Conservation (phyloP, 2,329 filamentous ascomycete species). For the Fusarium mundagurra region DNA sequence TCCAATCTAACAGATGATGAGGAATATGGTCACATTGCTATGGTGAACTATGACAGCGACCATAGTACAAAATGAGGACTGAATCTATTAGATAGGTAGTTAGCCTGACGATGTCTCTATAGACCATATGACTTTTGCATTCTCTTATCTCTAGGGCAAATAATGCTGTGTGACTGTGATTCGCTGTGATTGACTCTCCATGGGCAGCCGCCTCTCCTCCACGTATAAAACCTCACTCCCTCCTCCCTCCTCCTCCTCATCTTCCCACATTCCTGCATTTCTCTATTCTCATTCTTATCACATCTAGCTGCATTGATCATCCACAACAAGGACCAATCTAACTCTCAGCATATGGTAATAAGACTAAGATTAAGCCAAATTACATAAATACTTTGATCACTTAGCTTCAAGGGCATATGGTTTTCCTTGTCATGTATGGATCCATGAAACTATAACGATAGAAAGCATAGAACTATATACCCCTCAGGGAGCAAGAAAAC, state of each 20-base stretch:
- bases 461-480: background rate
- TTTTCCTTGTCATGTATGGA: background rate
- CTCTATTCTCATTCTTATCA: background rate
- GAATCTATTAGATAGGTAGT: background rate
- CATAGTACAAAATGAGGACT: conserved; percentile 12
- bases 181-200: background rate
- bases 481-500: background rate
- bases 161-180: background rate
- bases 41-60: conserved; percentile 50
- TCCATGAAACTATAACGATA: background rate
- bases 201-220: background rate
- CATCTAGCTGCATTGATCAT: background rate
- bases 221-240: too few relatives aligned
- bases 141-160: background rate
- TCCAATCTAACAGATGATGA: conserved; percentile 47
- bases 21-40: conserved; percentile 49
- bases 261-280: background rate
- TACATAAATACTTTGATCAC: background rate
- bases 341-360: background rate
- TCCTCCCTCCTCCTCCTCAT: too few relatives aligned
- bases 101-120: background rate
- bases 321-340: background rate
- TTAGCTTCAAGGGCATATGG: background rate
- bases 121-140: background rate
- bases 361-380: background rate